Evolutionary conservation across 1,284 basidiomycete genomes (phyloP).

Genomic region (Ceratobasidium sp.): DNA sequence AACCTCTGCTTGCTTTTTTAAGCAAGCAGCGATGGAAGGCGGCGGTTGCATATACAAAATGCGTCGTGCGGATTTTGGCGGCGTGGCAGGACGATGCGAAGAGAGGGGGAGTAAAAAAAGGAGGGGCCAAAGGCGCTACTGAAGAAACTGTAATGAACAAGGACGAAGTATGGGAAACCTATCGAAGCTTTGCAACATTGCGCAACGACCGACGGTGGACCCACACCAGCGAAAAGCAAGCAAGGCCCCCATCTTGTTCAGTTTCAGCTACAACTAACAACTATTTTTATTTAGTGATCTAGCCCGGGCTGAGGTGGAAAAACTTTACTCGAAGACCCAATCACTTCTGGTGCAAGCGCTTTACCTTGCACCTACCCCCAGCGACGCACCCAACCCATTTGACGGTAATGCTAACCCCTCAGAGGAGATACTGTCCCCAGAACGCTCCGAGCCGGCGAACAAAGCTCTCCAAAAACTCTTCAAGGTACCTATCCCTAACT

Average conservation of each 20-base stretch:
- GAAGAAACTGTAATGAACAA: conserved; percentile 71
- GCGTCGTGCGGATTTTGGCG: conserved; percentile 72
- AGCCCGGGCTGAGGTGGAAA: conserved; percentile 9
- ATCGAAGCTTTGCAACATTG: conserved; percentile 43
- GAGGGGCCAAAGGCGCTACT: conserved; percentile 63
- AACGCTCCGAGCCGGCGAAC: not conserved
- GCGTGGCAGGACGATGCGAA: conserved; percentile 59
- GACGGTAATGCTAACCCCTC: too few species aligned
- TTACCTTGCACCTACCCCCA: conserved; percentile 60
- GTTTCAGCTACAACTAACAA: not conserved
- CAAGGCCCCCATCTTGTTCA: not conserved
- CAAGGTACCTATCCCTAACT: conserved; percentile 61
- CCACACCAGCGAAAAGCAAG: conserved; percentile 34
- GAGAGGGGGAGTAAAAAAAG: conserved; percentile 53
- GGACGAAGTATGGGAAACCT: conserved; percentile 58
- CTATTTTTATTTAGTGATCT: conserved; percentile 6
- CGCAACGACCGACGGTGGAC: conserved; percentile 43
- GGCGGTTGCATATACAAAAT: conserved; percentile 74
- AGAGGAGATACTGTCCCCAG: not conserved
- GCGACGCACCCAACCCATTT: conserved; percentile 61
- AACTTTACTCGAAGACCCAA: conserved; percentile 2
- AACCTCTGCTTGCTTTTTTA: conserved; percentile 69
- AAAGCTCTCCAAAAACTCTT: conserved; percentile 68
- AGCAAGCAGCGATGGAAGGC: conserved; percentile 71
- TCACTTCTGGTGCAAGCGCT: conserved; percentile 62